These are phyloP conservation scores for Passalora sequoiae DNA, from an alignment of 2,329 filamentous ascomycete species.

Conservation along the genomic window DNA sequence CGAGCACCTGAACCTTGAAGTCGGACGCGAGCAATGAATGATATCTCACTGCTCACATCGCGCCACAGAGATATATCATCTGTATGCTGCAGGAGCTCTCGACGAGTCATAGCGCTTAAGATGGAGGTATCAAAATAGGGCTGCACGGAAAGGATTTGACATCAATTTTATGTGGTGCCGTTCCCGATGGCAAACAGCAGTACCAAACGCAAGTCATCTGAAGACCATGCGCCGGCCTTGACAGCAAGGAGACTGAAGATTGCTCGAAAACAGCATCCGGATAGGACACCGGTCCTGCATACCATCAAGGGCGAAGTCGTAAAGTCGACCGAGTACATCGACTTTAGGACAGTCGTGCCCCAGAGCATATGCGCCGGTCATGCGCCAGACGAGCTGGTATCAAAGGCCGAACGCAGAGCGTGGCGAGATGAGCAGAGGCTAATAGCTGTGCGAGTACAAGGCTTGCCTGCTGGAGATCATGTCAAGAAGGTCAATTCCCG, in stretches of 20 bases:
- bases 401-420: background rate
- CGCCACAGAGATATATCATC: background rate
- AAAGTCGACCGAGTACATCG: background rate
- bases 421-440: background rate
- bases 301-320: background rate
- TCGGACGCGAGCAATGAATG: background rate
- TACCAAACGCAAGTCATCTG: background rate
- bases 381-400: background rate
- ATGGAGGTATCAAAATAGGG: too few relatives aligned
- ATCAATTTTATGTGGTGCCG: too few relatives aligned
- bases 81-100: too few relatives aligned
- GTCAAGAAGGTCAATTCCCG: background rate
- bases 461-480: background rate
- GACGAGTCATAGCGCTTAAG: too few relatives aligned
- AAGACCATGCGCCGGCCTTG: background rate
- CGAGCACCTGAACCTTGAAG: background rate
- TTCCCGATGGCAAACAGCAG: background rate
- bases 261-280: background rate
- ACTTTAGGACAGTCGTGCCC: background rate
- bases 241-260: background rate
- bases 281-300: background rate
- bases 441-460: background rate
- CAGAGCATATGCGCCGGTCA: constrained; percentile 1
- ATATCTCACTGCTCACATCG: too few relatives aligned
- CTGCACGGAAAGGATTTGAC: too few relatives aligned